These are phyloP conservation scores for Vigna mungo DNA, from an alignment of 306 rosid species.

Conservation along the genomic window DNA sequence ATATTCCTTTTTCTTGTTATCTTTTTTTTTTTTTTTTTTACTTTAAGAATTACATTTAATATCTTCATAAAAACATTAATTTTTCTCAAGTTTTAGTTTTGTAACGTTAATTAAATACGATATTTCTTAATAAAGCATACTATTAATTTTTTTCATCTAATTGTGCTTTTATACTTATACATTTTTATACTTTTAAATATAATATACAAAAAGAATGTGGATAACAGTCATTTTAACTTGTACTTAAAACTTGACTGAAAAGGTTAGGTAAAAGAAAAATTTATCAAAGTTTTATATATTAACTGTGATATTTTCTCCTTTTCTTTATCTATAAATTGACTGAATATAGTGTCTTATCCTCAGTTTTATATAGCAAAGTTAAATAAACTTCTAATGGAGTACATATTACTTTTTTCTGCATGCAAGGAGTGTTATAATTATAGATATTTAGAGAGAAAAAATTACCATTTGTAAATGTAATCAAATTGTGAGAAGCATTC, in stretches of 20 bases:
- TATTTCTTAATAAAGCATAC: too few relatives aligned
- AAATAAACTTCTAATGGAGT: background rate
- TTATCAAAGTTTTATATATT: background rate
- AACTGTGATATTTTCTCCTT: background rate
- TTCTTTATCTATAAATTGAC: background rate
- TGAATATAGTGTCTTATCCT: background rate
- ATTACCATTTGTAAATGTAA: background rate
- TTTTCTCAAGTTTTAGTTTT: too few relatives aligned
- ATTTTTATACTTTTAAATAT: background rate
- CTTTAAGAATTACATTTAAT: too few relatives aligned
- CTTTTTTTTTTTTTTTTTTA: too few relatives aligned
- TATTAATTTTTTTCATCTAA: too few relatives aligned
- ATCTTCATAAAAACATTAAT: too few relatives aligned
- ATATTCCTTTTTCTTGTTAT: too few relatives aligned
- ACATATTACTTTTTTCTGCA: background rate
- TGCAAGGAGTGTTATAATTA: too few relatives aligned
- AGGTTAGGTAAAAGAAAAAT: background rate
- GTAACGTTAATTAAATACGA: too few relatives aligned
- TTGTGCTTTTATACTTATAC: too few relatives aligned
- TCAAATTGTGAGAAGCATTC: background rate
- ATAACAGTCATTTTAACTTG: background rate
- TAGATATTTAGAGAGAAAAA: background rate
- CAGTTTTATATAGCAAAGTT: background rate
- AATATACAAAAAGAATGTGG: background rate
- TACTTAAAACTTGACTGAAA: background rate